Evolutionary conservation across 2,329 filamentous ascomycete species (phyloP), one percentile per base, ranked within the genome.

Genomic region (Sporothrix schenckii): DNA sequence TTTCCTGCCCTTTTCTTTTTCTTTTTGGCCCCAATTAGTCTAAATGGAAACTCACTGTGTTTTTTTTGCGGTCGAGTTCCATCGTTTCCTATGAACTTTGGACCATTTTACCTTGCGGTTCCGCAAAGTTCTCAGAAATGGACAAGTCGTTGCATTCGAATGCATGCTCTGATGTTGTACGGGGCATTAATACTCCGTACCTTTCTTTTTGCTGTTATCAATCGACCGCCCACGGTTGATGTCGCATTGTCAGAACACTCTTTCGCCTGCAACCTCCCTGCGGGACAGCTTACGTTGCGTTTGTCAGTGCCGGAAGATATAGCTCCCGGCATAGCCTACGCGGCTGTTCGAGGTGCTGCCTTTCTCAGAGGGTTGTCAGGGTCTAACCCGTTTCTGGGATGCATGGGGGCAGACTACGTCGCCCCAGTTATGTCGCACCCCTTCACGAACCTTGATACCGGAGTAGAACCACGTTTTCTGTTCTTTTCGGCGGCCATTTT

Each of bases 241-340:
- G 13, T 24, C 56, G 14, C 34, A 41, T 61, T 41, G 24, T 61
- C 34, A 61, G 49, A 14, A 14, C 21, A 24, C 56, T 21, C 3
- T 41, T 41, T 41, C 56, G 24, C 34, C 10, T n/a, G 11, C n/a
- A n/a, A n/a, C 10, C n/a, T 14, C n/a, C 16, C 27, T 58, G 27
- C 27, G 14, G 16, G 49, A 16, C 49, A 52, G 16, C 30, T 60
- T 60, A 60, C 56, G 6, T 10, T 58, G 9, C 54, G 27, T 27
- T 41, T n/a, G 39, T 58, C n/a, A 39, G 30, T 21, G 5, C 58
- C 47, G 58, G 58, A 63, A 44, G 58, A 63, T 47, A 13, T 27
- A 63, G 19, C 58, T 47, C 39, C 58, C 39, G 58, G n/a, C 41
- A 63, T 47, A 63, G 58, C 58, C 58, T 63, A 63, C 44, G 58